Percentiles rank a stretch among this genome's conserved stretches.
These are phyloP conservation scores for Umbilicus rupestris DNA, from an alignment of 164 flowering plant species.

Conservation along the genomic window DNA sequence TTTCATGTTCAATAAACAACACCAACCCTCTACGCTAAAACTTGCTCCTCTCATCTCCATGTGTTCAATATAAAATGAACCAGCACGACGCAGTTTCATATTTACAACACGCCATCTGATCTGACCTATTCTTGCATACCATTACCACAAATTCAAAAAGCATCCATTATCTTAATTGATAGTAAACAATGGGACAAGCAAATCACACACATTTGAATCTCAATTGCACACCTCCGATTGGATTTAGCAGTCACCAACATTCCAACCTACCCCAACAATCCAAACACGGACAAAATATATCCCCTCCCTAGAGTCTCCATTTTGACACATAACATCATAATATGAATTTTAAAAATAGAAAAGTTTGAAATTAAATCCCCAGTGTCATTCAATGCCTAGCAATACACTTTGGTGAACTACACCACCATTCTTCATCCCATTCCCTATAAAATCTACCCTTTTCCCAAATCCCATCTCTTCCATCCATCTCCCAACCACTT, in stretches of 20 bases:
- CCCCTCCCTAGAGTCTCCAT: background rate
- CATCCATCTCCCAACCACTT: conserved; percentile 5
- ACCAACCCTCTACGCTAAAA: background rate
- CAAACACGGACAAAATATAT: background rate
- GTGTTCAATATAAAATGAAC: background rate
- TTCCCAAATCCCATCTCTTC: background rate
- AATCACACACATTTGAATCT: background rate
- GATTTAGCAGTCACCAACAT: conserved; percentile 3
- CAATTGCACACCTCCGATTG: conserved; percentile 5
- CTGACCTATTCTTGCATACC: background rate
- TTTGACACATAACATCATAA: background rate
- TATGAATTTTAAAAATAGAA: background rate
- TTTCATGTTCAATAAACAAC: background rate
- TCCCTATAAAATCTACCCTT: conserved; percentile 3
- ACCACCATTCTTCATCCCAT: conserved; percentile 1
- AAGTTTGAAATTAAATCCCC: background rate
- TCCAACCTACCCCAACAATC: conserved; percentile 7
- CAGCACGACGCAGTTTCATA: background rate
- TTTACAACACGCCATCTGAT: background rate
- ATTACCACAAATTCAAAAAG: background rate
- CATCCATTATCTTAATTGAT: background rate
- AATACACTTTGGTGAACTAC: conserved; percentile 1
- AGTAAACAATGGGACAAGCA: background rate
- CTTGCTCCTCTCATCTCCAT: background rate
- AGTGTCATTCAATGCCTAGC: conserved; percentile 2